Conservation (phyloP, 2,329 filamentous ascomycete species). For the Verticillium klebahnii region DNA sequence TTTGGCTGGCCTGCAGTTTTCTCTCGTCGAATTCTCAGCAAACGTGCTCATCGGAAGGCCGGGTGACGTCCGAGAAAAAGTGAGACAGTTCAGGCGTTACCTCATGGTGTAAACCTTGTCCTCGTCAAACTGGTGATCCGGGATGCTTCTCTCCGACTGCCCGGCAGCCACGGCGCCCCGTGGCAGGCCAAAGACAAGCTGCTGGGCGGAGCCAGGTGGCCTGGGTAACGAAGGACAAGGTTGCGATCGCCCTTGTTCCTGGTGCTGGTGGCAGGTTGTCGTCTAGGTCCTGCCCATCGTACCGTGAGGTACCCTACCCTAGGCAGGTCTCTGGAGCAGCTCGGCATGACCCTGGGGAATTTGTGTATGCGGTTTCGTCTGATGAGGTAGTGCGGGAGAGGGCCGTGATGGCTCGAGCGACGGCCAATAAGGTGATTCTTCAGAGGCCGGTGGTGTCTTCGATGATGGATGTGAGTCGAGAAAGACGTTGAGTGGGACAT, state of each 20-base stretch:
- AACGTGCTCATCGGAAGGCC: neutral
- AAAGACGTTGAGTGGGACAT: neutral
- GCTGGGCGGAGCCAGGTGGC: neutral
- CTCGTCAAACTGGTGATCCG: neutral
- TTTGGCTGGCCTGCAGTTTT: neutral
- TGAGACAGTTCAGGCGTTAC: neutral
- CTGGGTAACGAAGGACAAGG: neutral
- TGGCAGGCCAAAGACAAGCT: neutral
- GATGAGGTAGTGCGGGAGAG: neutral
- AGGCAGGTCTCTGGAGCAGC: neutral
- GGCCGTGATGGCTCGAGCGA: neutral
- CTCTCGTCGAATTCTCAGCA: neutral
- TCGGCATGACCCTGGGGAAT: neutral
- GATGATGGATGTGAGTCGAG: neutral
- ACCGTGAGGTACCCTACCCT: too few relatives aligned
- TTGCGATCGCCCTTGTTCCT: neutral
- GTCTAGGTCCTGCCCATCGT: too few relatives aligned
- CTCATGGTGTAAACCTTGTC: neutral
- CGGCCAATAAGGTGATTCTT: neutral
- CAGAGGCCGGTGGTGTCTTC: neutral
- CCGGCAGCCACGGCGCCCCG: neutral
- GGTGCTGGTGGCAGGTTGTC: neutral
- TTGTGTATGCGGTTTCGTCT: neutral
- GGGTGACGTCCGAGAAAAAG: neutral
- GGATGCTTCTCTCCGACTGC: neutral